Evolutionary conservation across 2,329 filamentous ascomycete genomes (phyloP).

Genomic region (Arthrinium phaeospermum): DNA sequence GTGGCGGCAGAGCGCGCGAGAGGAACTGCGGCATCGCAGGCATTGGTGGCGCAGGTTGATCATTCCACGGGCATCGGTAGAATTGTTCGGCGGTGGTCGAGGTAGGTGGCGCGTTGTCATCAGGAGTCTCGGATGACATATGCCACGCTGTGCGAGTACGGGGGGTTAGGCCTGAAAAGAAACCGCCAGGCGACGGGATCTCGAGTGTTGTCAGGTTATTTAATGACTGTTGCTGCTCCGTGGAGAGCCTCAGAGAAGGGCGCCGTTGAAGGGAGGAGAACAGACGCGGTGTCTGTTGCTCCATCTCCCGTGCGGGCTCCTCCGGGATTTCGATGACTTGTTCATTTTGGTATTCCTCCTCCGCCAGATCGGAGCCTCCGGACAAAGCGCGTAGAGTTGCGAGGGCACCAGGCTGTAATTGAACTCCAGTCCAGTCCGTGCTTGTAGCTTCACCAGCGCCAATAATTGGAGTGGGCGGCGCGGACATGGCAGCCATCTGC

Average conservation of each 20-base stretch:
- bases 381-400: slow-evolving; percentile 80
- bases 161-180: slow-evolving; percentile 85
- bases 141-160: slow-evolving; percentile 84
- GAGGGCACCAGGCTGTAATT: slow-evolving; percentile 80
- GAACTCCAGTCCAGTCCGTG: slow-evolving; percentile 73
- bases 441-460: slow-evolving; percentile 59
- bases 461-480: slow-evolving; percentile 82
- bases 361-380: slow-evolving; percentile 55
- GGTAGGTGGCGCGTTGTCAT: slow-evolving; percentile 69
- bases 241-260: slow-evolving; percentile 43
- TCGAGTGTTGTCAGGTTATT: slow-evolving; percentile 81
- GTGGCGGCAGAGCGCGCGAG: slow-evolving; percentile 37
- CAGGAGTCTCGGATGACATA: slow-evolving; percentile 58
- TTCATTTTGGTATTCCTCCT: slow-evolving; percentile 67
- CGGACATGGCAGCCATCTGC: slow-evolving; percentile 82
- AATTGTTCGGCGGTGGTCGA: slow-evolving; percentile 93
- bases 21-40: slow-evolving; percentile 31
- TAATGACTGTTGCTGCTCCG: slow-evolving; percentile 63
- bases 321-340: slow-evolving; percentile 58
- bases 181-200: slow-evolving; percentile 89
- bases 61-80: slow-evolving; percentile 82
- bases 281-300: slow-evolving; percentile 56
- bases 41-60: slow-evolving; percentile 44
- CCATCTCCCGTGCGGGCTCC: slow-evolving; percentile 55
- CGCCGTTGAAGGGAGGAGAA: slow-evolving; percentile 48